Evolutionary conservation across 768 basidiomycete genomes (phyloP).

Genomic region (Pholiota microspora): DNA sequence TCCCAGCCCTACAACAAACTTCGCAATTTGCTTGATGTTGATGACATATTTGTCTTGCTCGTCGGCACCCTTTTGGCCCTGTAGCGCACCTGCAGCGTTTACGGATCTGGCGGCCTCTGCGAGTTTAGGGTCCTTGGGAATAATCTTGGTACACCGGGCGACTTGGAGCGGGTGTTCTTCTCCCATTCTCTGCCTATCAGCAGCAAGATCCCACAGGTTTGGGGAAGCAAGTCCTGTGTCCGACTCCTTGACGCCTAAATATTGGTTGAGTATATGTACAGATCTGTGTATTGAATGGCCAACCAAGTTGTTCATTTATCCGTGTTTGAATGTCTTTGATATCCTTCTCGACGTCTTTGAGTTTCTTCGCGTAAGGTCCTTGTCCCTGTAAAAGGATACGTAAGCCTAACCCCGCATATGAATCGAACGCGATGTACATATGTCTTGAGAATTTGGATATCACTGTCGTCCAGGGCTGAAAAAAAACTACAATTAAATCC

Average conservation of each 20-base stretch:
- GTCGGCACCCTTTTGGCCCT: constrained; percentile 95
- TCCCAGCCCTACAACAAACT: constrained; percentile 96
- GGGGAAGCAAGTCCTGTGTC: constrained; percentile 97
- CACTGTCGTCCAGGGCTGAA: constrained; percentile 92
- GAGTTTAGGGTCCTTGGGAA: constrained; percentile 72
- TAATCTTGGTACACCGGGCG: constrained; percentile 98
- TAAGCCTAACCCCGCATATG: not conserved
- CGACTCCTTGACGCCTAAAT: constrained; percentile 89
- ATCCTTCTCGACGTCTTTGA: constrained; percentile 88
- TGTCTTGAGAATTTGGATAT: constrained; percentile 98
- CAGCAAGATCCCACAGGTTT: constrained; percentile 95
- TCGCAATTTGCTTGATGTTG: constrained; percentile 99
- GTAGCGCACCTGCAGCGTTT: constrained; percentile 71
- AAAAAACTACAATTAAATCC: constrained; percentile 4
- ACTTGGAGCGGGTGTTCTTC: constrained; percentile 96
- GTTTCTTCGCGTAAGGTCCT: constrained; percentile 89
- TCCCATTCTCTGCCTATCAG: constrained; percentile 87
- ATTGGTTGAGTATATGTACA: constrained; percentile 6
- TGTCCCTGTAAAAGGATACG: constrained; percentile 65
- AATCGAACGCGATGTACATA: constrained; percentile 57
- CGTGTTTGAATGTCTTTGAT: constrained; percentile 96
- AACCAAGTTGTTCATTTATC: constrained; percentile 96
- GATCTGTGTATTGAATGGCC: constrained; percentile 13
- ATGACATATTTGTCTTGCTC: constrained; percentile 99
- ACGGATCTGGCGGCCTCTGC: constrained; percentile 78